Evolutionary conservation across 768 basidiomycete genomes (phyloP).

Genomic region (Boletus edulis): DNA sequence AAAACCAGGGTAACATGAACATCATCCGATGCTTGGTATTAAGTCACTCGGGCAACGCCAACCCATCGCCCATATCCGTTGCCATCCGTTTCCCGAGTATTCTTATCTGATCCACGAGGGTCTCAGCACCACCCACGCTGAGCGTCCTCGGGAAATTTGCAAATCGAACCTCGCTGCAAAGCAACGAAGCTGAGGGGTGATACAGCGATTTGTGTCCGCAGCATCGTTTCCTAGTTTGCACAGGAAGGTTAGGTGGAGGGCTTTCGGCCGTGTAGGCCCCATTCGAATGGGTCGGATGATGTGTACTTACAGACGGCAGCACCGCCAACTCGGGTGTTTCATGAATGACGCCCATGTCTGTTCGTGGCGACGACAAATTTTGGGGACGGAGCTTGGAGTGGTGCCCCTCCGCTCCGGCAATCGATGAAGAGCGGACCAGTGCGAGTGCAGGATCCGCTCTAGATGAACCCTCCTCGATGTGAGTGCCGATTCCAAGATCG

Average conservation of each 20-base stretch:
- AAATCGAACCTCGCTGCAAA: conserved; percentile 33
- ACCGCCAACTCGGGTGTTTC: conserved; percentile 14
- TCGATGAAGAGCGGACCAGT: conserved; percentile 56
- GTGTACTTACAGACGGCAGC: neutral
- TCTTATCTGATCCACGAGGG: conserved; percentile 37
- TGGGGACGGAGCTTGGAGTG: conserved; percentile 10
- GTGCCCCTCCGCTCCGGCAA: conserved; percentile 26
- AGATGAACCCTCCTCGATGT: conserved; percentile 66
- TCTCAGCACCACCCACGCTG: conserved; percentile 29
- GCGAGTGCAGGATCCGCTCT: conserved; percentile 66
- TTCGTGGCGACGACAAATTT: conserved; percentile 14
- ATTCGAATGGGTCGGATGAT: conserved; percentile 27
- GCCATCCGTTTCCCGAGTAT: conserved; percentile 22
- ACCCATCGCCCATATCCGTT: conserved; percentile 32
- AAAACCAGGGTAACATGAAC: conserved; percentile 46
- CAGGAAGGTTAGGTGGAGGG: conserved; percentile 40
- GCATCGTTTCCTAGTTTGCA: conserved; percentile 34
- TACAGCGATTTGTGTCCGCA: conserved; percentile 47
- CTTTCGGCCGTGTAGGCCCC: conserved; percentile 24
- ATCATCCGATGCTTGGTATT: conserved; percentile 29
- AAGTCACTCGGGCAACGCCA: conserved; percentile 20
- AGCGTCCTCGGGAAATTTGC: conserved; percentile 34
- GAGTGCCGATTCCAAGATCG: conserved; percentile 49
- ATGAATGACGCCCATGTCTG: conserved; percentile 10
- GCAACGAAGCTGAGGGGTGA: conserved; percentile 44